Conservation (phyloP, 352 stramenopile genomes). For the Pythium biforme region DNA sequence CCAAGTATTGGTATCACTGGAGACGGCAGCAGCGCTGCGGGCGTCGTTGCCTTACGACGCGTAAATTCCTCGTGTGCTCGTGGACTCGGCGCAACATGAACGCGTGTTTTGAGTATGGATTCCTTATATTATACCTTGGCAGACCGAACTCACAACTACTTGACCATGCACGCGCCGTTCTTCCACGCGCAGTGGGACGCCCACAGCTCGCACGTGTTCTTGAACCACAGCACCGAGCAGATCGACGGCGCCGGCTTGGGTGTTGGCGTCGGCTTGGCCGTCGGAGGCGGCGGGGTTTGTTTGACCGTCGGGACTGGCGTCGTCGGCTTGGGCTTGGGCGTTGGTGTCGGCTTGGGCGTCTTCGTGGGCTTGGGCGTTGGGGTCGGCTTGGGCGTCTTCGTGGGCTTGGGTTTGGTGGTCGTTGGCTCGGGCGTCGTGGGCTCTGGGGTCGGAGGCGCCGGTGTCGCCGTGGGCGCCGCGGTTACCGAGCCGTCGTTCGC, state of each 20-base stretch:
- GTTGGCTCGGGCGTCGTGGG: conserved; percentile 9
- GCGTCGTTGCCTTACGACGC: too few relatives aligned
- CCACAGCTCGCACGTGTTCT: conserved; percentile 8
- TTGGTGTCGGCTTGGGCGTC: neutral
- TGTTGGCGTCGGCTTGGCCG: neutral
- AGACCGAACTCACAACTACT: too few relatives aligned
- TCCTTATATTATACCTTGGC: too few relatives aligned
- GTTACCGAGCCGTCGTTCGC: conserved; percentile 3
- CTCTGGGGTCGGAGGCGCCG: conserved; percentile 1
- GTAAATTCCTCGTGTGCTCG: too few relatives aligned
- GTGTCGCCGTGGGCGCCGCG: neutral
- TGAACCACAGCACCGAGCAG: conserved; percentile 13
- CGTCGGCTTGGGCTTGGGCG: neutral
- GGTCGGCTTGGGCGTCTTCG: conserved; percentile 3
- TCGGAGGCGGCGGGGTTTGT: neutral
- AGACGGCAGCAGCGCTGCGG: too few relatives aligned
- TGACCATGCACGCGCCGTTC: neutral
- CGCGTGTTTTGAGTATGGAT: too few relatives aligned
- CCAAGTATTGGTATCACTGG: too few relatives aligned
- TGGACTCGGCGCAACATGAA: too few relatives aligned
- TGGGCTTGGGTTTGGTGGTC: neutral
- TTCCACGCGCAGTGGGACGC: conserved; percentile 9
- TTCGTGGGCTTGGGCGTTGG: neutral
- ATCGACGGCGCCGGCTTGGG: neutral
- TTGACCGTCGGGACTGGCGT: neutral